Base-by-base conservation (phyloP, 352 stramenopile species). In the Phytophthora sojae region DNA sequence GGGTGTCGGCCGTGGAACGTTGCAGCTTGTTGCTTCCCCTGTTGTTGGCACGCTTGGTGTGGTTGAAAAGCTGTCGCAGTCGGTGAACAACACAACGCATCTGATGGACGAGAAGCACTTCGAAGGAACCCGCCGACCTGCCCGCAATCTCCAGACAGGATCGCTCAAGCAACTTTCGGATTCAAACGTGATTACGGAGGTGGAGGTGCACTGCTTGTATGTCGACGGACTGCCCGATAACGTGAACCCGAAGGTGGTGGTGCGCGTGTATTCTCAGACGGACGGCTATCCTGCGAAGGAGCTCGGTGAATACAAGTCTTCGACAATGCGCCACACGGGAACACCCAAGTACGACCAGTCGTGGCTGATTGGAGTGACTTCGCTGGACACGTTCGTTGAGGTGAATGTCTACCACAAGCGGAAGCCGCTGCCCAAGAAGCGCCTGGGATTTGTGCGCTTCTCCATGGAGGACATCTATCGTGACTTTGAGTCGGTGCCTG, bases 401-500 rank as follows among this genome's bases (percentile, higher is more conserved):
- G 67, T 96, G 6, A 82, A 87, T 56, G 83, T 96, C 8, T 88
- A 83, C 55, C 89, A 96, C 71, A 96, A 96, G 68, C 88, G 89
- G 35, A 94, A 94, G 72, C 89, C 89, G n/a, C 42, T 95, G 35
- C 81, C 85, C 30, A 93, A 94, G 64, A 96, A 96, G 63, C 73
- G 76, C 6, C 75, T 96, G 9, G 89, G 89, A 4, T 88, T 77
- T 60, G 67, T 95, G 47, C 77, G 81, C 4, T 85, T 95, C 47
- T 94, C 88, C 21, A 83, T 95, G 57, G 85, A 96, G 47, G 85
- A 96, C n/a, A 92, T 96, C 35, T 95, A 93, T 63, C 85, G 86
- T 39, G 81, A 95, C 32, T 96, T 95, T 55, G 78, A 93, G 15
- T 69, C 83, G 2, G 79, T 96, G 30, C 88, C 89, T 7, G 82